Conservation (phyloP, 2,329 filamentous ascomycete species). For the Penicillium sp. region DNA sequence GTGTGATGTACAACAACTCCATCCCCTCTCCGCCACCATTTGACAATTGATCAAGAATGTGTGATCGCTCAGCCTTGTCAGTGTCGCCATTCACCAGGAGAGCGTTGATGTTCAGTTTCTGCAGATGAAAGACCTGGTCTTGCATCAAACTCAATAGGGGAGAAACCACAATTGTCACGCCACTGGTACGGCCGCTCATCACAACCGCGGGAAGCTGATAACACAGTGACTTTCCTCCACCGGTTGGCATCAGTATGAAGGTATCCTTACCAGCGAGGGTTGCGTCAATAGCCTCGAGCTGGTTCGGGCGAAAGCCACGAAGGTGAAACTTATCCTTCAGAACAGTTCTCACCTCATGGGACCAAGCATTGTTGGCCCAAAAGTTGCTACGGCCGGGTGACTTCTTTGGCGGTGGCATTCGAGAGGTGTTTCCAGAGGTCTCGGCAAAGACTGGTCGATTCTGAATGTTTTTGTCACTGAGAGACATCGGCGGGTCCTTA, state of each 20-base stretch:
- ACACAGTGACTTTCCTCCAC: constrained; percentile 93
- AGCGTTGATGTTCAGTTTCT: constrained; percentile 73
- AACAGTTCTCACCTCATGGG: constrained; percentile 75
- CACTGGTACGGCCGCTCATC: constrained; percentile 72
- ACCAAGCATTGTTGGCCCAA: constrained; percentile 74
- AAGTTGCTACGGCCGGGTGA: constrained; percentile 31
- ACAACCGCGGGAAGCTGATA: constrained; percentile 93
- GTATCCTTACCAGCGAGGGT: constrained; percentile 84
- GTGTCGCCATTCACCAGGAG: constrained; percentile 80
- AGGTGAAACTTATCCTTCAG: constrained; percentile 82
- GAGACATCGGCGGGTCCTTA: constrained; percentile 21
- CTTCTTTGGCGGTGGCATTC: constrained; percentile 33
- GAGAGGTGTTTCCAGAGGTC: constrained; percentile 40
- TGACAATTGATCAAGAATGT: constrained; percentile 66
- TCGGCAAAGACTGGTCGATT: constrained; percentile 42
- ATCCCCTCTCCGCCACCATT: constrained; percentile 70
- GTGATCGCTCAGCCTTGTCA: constrained; percentile 59
- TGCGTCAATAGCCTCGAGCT: constrained; percentile 93
- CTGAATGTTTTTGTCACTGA: constrained; percentile 13
- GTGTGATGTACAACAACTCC: constrained; percentile 90
- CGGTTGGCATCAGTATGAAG: constrained; percentile 97
- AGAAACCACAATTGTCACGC: constrained; percentile 92
- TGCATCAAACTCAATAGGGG: constrained; percentile 95
- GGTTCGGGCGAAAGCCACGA: constrained; percentile 83
- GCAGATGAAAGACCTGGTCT: constrained; percentile 87